Conservation (phyloP, 129 eudicot species). For the Flaveria linearis region DNA sequence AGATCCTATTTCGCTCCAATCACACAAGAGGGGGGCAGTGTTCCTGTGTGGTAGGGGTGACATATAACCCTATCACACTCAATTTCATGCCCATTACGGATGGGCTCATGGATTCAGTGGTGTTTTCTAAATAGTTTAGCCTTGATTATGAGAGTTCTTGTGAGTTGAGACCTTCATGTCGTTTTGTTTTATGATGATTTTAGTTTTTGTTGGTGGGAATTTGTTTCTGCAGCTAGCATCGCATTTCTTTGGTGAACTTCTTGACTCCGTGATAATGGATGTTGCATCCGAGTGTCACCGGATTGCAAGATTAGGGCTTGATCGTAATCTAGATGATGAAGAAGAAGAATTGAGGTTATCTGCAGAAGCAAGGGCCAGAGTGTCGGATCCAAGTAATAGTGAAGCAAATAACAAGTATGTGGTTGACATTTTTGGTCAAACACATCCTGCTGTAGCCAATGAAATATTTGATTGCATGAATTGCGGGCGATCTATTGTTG, state of each 20-base stretch:
- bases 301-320: constrained; percentile 84
- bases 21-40: no score
- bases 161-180: neutral
- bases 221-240: constrained; percentile 66
- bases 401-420: constrained; percentile 82
- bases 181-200: constrained; percentile 4
- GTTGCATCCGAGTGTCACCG: constrained; percentile 97
- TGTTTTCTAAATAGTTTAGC: neutral
- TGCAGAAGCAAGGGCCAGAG: constrained; percentile 79
- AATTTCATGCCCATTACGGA: no score
- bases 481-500: constrained; percentile 81
- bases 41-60: no score
- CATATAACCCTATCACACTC: no score
- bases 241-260: constrained; percentile 60
- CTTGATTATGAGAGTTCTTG: neutral
- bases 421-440: constrained; percentile 94
- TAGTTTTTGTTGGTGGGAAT: constrained; percentile 8
- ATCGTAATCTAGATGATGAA: constrained; percentile 74
- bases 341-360: constrained; percentile 90
- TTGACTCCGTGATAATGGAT: constrained; percentile 77
- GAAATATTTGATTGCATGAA: constrained; percentile 95
- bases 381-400: constrained; percentile 75
- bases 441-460: constrained; percentile 89
- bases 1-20: no score
- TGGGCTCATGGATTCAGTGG: neutral